Evolutionary conservation across 208 protist species (phyloP).

Genomic region (Wallacemonas sp.): DNA sequence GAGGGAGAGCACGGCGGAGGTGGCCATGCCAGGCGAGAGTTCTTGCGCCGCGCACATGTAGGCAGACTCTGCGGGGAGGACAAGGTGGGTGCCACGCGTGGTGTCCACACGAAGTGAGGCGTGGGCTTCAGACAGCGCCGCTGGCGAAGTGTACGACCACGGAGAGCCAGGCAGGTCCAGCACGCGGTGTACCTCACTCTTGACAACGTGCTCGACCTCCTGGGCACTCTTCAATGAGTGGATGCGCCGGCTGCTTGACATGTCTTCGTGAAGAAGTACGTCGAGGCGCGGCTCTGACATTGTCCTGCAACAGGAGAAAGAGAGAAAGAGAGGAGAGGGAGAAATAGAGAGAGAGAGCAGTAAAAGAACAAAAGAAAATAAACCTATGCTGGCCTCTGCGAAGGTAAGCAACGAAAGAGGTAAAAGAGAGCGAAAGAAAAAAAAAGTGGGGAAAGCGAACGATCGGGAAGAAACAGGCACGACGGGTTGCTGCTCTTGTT

Average conservation of each 20-base stretch:
- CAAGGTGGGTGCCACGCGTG: too few relatives aligned
- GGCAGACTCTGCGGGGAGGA: too few relatives aligned
- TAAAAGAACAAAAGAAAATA: neutral
- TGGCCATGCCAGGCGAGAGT: slow-evolving; percentile 21
- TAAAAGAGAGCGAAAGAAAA: neutral
- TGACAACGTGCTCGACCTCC: slow-evolving; percentile 19
- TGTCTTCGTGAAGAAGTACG: slow-evolving; percentile 26
- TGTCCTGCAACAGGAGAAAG: neutral
- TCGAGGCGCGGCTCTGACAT: neutral
- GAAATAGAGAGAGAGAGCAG: neutral
- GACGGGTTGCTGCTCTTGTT: too few relatives aligned
- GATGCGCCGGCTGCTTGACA: slow-evolving; percentile 22
- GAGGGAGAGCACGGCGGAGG: slow-evolving; percentile 45
- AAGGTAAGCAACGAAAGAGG: too few relatives aligned
- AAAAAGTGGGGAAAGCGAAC: neutral
- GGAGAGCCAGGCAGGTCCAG: neutral
- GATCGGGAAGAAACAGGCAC: slow-evolving; percentile 13
- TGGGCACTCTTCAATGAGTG: slow-evolving; percentile 11
- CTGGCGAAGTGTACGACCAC: slow-evolving; percentile 1
- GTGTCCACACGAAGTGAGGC: too few relatives aligned
- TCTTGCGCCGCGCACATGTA: too few relatives aligned
- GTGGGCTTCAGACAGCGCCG: too few relatives aligned
- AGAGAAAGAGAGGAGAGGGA: slow-evolving; percentile 19
- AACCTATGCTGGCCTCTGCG: too few relatives aligned
- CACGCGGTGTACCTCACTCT: neutral